Evolutionary conservation across 2,329 filamentous ascomycete genomes (phyloP).

Genomic region (Dactylellina haptotyla): DNA sequence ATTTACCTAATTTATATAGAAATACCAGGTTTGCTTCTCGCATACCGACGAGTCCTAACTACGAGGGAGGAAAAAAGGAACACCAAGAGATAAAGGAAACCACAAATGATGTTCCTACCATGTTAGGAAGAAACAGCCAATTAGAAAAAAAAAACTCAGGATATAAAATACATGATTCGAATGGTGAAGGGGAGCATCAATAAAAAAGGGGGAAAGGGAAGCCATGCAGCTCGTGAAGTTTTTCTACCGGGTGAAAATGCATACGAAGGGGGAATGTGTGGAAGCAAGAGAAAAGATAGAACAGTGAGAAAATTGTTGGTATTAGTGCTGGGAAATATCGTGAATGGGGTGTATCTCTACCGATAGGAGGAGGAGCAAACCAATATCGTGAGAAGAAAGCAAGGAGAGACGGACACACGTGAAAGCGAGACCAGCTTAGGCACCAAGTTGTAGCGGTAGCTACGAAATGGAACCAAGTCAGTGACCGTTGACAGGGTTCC

Average conservation of each 20-base stretch:
- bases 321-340: conserved; percentile 24
- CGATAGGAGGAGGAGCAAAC: not conserved
- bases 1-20: no score
- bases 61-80: no score
- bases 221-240: conserved; percentile 24
- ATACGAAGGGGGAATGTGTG: conserved; percentile 2
- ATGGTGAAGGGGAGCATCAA: not conserved
- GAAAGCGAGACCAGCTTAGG: not conserved
- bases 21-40: no score
- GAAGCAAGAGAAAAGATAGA: not conserved
- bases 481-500: conserved; percentile 8
- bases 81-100: no score
- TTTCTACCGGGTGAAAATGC: conserved; percentile 52
- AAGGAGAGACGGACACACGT: not conserved
- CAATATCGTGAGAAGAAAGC: not conserved
- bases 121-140: no score
- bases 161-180: conserved; percentile 32
- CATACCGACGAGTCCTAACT: no score
- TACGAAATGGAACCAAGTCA: conserved; percentile 22
- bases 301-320: not conserved
- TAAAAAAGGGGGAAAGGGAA: not conserved
- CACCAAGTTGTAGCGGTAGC: conserved; percentile 43
- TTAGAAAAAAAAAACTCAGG: no score
- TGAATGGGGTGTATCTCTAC: not conserved
- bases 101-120: no score